A percentile compares a stretch with the other conserved stretches of the same genome.
phyloP scores from a whole-genome alignment of 2,329 filamentous ascomycete genomes.

The Fusarium sp. region DNA sequence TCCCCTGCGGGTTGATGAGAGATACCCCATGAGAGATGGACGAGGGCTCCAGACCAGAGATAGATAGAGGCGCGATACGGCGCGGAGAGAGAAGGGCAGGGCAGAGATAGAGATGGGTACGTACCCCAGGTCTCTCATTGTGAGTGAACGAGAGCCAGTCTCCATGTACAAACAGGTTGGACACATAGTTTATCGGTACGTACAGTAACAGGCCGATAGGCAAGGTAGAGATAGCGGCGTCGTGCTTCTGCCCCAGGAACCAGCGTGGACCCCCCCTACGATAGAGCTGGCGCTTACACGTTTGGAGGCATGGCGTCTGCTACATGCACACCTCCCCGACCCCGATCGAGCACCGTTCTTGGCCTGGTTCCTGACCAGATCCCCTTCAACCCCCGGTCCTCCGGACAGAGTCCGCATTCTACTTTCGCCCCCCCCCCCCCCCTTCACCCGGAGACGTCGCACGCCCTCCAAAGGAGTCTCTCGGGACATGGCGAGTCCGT shows the following conservation, averaged over 20 bases:
- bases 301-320: slow-evolving; percentile 8
- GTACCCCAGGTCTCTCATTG: background rate
- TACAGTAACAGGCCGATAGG: slow-evolving; percentile 31
- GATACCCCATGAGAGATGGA: slow-evolving; percentile 17
- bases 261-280: slow-evolving; percentile 4
- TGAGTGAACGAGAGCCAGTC: background rate
- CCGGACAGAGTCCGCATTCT: slow-evolving; percentile 35
- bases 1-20: slow-evolving; percentile 4
- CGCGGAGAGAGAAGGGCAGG: background rate
- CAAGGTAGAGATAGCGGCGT: slow-evolving; percentile 38
- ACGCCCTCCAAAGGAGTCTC: slow-evolving; percentile 10
- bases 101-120: background rate
- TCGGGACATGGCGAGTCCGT: background rate
- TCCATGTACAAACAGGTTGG: slow-evolving; percentile 39
- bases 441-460: background rate
- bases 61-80: slow-evolving; percentile 31
- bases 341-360: slow-evolving; percentile 27
- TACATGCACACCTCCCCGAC: slow-evolving; percentile 26
- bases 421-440: background rate
- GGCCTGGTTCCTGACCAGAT: slow-evolving; percentile 38
- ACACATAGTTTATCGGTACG: slow-evolving; percentile 46
- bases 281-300: slow-evolving; percentile 13
- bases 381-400: slow-evolving; percentile 10
- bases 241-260: slow-evolving; percentile 33
- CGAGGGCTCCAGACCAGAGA: slow-evolving; percentile 4